phyloP scores from a whole-genome alignment of 1,284 basidiomycete species.

The Rhizoctonia solani region DNA sequence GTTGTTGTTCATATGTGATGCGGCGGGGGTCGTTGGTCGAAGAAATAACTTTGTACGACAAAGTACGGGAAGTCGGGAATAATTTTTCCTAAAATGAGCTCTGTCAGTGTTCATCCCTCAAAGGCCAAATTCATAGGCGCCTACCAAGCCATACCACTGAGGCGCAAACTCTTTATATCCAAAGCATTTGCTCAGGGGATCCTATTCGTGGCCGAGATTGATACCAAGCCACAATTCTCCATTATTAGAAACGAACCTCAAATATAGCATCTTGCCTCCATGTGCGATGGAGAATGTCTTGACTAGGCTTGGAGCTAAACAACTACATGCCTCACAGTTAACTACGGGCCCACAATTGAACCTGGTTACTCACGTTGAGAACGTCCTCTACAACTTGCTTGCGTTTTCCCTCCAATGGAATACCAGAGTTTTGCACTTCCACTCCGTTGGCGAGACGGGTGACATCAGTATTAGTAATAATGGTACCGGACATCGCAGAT shows the following conservation, averaged over 20 bases:
- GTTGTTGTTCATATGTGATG: constrained; percentile 63
- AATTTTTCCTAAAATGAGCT: constrained; percentile 54
- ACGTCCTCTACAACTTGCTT: constrained; percentile 57
- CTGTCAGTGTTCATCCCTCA: not conserved
- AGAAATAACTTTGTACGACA: constrained; percentile 59
- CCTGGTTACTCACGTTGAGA: constrained; percentile 49
- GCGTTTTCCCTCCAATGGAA: constrained; percentile 45
- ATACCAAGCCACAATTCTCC: constrained; percentile 31
- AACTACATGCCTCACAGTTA: constrained; percentile 45
- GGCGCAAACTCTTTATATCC: constrained; percentile 60
- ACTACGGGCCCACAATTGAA: not conserved
- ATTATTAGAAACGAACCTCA: constrained; percentile 58
- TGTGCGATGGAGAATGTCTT: constrained; percentile 60
- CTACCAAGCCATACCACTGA: constrained; percentile 66
- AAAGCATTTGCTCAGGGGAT: constrained; percentile 56
- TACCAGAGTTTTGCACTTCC: constrained; percentile 25
- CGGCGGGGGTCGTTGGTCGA: constrained; percentile 60
- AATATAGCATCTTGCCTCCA: constrained; percentile 64
- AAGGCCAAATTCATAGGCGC: constrained; percentile 38
- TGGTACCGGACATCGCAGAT: not conserved
- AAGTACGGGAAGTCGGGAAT: constrained; percentile 56
- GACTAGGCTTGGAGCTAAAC: constrained; percentile 59
- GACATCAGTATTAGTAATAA: not conserved
- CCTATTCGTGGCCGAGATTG: constrained; percentile 45
- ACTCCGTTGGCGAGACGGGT: constrained; percentile 20